Evolutionary conservation across 495 filamentous ascomycete genomes (phyloP).

Genomic region (Penicillium subrubescens): DNA sequence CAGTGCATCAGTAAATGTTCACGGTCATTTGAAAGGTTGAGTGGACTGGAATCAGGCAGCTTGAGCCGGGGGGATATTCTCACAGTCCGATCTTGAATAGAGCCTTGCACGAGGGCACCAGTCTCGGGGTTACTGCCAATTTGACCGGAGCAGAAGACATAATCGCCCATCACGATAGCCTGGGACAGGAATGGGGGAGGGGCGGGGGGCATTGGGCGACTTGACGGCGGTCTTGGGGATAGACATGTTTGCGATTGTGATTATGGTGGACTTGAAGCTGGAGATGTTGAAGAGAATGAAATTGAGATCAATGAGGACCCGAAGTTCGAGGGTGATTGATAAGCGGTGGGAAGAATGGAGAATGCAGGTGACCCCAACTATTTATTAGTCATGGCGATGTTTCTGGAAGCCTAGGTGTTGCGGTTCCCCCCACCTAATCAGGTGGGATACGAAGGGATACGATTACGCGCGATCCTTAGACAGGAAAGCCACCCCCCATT

Average conservation of each 20-base stretch:
- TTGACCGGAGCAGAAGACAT: slow-evolving; percentile 50
- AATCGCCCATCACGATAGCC: slow-evolving; percentile 43
- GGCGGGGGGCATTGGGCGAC: slow-evolving; percentile 40
- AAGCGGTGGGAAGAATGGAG: not conserved
- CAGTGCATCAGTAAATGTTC: not conserved
- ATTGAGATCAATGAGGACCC: not conserved
- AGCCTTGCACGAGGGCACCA: slow-evolving; percentile 50
- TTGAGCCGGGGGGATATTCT: slow-evolving; percentile 9
- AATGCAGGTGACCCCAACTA: not conserved
- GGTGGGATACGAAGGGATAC: no score
- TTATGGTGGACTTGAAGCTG: not conserved
- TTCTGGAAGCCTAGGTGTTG: no score
- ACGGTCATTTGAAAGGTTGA: not conserved
- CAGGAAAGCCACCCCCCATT: no score
- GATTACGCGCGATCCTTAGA: no score
- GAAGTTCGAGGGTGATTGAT: not conserved
- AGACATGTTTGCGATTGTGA: slow-evolving; percentile 12
- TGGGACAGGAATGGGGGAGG: slow-evolving; percentile 49
- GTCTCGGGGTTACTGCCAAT: slow-evolving; percentile 55
- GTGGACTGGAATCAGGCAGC: not conserved
- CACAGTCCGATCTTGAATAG: slow-evolving; percentile 58
- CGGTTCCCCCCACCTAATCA: not conserved
- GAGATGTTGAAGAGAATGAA: not conserved
- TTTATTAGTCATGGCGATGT: not conserved
- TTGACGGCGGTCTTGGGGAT: slow-evolving; percentile 25